Conservation (phyloP, 2,329 filamentous ascomycete species). For the Mycogone perniciosa region DNA sequence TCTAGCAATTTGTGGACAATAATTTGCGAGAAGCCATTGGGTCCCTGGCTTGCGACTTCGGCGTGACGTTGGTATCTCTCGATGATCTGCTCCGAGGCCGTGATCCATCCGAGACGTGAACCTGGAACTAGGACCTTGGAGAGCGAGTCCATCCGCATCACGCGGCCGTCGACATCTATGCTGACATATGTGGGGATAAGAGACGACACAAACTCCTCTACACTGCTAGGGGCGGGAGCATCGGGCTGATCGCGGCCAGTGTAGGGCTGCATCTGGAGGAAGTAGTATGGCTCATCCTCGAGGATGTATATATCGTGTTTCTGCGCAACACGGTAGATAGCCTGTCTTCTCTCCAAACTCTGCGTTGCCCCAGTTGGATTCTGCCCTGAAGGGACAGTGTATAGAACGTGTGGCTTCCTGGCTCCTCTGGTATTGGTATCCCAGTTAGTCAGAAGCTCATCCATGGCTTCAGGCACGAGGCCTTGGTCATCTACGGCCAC, state of each 20-base stretch:
- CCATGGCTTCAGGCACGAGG: constrained; percentile 45
- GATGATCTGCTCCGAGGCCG: constrained; percentile 75
- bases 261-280: constrained; percentile 81
- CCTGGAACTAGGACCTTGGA: constrained; percentile 87
- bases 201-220: constrained; percentile 65
- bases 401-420: constrained; percentile 49
- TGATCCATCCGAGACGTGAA: constrained; percentile 80
- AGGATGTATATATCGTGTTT: constrained; percentile 83
- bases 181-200: constrained; percentile 63
- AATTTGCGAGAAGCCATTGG: constrained; percentile 77
- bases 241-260: constrained; percentile 44
- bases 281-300: constrained; percentile 94
- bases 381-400: constrained; percentile 68
- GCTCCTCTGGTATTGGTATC: constrained; percentile 37
- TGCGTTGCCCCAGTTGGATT: constrained; percentile 89
- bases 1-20: constrained; percentile 85
- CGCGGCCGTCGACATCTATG: constrained; percentile 79
- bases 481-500: constrained; percentile 48
- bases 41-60: constrained; percentile 79
- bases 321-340: constrained; percentile 70
- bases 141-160: constrained; percentile 87
- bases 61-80: constrained; percentile 77
- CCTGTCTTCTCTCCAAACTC: constrained; percentile 56
- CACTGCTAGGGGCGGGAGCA: constrained; percentile 49
- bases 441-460: constrained; percentile 46